phyloP scores from a whole-genome alignment of 306 rosid genomes.

The Lagenaria siceraria region DNA sequence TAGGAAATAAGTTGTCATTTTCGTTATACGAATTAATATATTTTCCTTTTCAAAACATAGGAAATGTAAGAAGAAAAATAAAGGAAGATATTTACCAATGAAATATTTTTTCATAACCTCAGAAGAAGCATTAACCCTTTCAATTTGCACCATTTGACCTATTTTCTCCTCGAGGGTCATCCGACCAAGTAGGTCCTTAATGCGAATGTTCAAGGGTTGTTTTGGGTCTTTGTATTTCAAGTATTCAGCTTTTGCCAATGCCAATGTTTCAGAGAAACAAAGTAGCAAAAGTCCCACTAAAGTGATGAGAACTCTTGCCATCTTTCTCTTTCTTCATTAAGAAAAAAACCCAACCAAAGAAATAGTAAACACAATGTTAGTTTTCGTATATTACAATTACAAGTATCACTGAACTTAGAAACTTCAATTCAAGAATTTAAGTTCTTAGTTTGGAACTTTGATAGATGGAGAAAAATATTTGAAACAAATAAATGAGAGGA shows the following conservation, averaged over 20 bases:
- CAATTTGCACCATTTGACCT: constrained; percentile 4
- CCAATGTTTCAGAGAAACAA: background rate
- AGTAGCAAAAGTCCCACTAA: background rate
- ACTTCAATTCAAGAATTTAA: too few species aligned
- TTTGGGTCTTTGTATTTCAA: too few species aligned
- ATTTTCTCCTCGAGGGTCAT: background rate
- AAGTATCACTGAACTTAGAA: too few species aligned
- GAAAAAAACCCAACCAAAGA: too few species aligned
- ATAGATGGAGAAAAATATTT: too few species aligned
- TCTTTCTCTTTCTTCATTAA: background rate
- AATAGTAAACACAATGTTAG: too few species aligned
- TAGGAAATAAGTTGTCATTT: too few species aligned
- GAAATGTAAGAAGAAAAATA: background rate
- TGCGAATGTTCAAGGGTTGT: background rate
- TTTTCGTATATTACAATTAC: too few species aligned
- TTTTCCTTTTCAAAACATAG: too few species aligned
- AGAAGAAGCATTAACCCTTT: background rate
- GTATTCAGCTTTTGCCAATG: background rate
- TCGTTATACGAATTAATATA: too few species aligned
- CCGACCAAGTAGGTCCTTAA: background rate
- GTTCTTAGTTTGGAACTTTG: too few species aligned
- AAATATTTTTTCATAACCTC: background rate
- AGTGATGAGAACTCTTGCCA: background rate
- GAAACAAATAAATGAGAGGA: too few species aligned
- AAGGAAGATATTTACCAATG: background rate